These are phyloP conservation scores for Vitellaria paradoxa DNA, from an alignment of 179 eudicot species.

Conservation along the genomic window DNA sequence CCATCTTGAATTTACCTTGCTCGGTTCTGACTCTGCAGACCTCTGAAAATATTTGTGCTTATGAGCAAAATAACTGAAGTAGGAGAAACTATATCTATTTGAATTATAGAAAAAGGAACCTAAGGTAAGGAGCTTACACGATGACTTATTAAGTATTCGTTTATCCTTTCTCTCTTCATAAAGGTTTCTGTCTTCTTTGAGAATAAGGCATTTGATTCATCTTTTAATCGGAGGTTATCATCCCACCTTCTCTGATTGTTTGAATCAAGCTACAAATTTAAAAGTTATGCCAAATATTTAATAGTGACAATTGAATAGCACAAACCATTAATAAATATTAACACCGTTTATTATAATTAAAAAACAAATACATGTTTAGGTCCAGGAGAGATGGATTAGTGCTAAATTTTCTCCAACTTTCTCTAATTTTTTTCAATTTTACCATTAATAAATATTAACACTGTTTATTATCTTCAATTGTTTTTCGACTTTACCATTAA, in stretches of 20 bases:
- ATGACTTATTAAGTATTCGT: constrained; percentile 48
- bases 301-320: too few species aligned
- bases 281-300: too few species aligned
- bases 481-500: too few species aligned
- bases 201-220: constrained; percentile 40
- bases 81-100: constrained; percentile 27
- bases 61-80: constrained; percentile 17
- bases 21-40: constrained; percentile 54
- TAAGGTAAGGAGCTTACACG: constrained; percentile 36
- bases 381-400: too few species aligned
- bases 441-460: too few species aligned
- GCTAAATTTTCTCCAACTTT: too few species aligned
- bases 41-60: constrained; percentile 35
- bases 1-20: constrained; percentile 34
- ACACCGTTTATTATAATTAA: too few species aligned
- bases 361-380: too few species aligned
- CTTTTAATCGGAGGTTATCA: constrained; percentile 44
- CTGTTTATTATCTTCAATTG: too few species aligned
- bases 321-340: too few species aligned
- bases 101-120: not conserved
- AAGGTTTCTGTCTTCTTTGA: constrained; percentile 51
- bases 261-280: constrained; percentile 42
- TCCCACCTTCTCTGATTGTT: constrained; percentile 57
- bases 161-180: constrained; percentile 50
- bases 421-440: too few species aligned